These are phyloP conservation scores for Globisporangium recalcitrans DNA, from an alignment of 352 stramenopile genomes.

Conservation along the genomic window DNA sequence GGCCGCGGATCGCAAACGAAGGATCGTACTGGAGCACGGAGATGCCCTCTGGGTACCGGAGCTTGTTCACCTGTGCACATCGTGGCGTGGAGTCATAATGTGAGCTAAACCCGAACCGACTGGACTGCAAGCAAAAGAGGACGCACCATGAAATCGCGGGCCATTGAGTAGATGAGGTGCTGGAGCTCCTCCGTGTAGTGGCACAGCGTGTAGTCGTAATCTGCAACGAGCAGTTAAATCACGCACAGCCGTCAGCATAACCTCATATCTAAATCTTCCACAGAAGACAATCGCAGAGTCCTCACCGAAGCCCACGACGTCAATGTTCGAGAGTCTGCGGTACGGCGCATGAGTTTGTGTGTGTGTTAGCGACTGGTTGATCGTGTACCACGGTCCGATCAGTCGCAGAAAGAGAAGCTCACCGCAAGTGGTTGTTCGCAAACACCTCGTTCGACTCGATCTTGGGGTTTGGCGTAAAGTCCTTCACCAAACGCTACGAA, in stretches of 20 bases:
- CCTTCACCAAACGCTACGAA: constrained; percentile 31
- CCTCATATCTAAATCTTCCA: too few relatives aligned
- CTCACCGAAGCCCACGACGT: constrained; percentile 69
- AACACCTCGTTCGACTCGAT: constrained; percentile 61
- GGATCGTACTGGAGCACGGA: constrained; percentile 76
- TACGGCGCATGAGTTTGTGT: neutral
- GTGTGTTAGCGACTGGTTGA: too few relatives aligned
- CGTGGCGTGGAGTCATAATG: neutral
- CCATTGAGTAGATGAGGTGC: constrained; percentile 91
- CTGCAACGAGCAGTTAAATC: constrained; percentile 20
- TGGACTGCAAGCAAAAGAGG: neutral
- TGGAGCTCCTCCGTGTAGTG: constrained; percentile 91
- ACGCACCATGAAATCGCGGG: constrained; percentile 76
- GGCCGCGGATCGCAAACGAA: constrained; percentile 88
- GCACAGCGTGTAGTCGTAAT: constrained; percentile 94
- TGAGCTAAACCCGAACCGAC: neutral
- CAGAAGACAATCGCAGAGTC: neutral
- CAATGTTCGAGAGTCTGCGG: constrained; percentile 49
- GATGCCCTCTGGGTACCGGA: constrained; percentile 85
- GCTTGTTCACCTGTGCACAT: constrained; percentile 44
- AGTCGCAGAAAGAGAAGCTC: too few relatives aligned
- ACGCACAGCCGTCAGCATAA: neutral
- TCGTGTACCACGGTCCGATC: too few relatives aligned
- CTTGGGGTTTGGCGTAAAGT: constrained; percentile 35
- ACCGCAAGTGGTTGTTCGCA: constrained; percentile 69